These are phyloP conservation scores for Zoysia japonica DNA, from an alignment of 176 grass and related monocot species.

Conservation along the genomic window DNA sequence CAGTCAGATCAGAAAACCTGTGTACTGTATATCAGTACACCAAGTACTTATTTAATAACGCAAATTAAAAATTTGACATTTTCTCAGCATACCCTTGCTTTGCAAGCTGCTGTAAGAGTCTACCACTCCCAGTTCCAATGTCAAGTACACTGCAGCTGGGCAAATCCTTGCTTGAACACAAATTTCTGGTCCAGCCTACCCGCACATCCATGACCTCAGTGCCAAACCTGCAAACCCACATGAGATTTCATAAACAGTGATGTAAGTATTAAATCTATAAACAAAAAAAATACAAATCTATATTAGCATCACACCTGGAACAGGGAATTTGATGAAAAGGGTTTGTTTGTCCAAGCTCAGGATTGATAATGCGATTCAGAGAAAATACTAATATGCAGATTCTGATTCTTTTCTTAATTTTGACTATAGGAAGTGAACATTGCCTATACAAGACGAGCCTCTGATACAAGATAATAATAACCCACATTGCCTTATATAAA, in stretches of 20 bases:
- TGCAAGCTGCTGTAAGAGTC: slow-evolving; percentile 77
- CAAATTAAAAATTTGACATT: slow-evolving; percentile 4
- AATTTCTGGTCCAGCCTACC: slow-evolving; percentile 75
- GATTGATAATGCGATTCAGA: not conserved
- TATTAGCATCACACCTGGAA: not conserved
- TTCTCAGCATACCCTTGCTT: slow-evolving; percentile 81
- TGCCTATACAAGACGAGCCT: slow-evolving; percentile 10
- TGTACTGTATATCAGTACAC: slow-evolving; percentile 30
- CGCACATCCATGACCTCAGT: slow-evolving; percentile 79
- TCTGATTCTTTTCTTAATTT: not conserved
- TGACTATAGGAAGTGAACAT: not conserved
- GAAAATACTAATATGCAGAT: not conserved
- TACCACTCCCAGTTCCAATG: slow-evolving; percentile 81
- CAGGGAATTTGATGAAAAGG: not conserved
- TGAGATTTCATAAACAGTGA: not conserved
- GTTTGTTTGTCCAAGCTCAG: not conserved
- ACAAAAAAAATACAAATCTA: not conserved
- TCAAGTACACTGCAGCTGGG: slow-evolving; percentile 70
- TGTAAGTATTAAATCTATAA: not conserved
- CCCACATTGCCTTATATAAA: not conserved
- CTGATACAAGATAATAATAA: not conserved
- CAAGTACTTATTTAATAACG: slow-evolving; percentile 28
- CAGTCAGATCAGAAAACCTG: slow-evolving; percentile 90
- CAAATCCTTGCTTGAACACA: slow-evolving; percentile 64
- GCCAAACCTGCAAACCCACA: slow-evolving; percentile 62